Evolutionary conservation across 202 grass and related monocot genomes (phyloP), one percentile per base, ranked within the genome.

Genomic region (Zizania palustris): DNA sequence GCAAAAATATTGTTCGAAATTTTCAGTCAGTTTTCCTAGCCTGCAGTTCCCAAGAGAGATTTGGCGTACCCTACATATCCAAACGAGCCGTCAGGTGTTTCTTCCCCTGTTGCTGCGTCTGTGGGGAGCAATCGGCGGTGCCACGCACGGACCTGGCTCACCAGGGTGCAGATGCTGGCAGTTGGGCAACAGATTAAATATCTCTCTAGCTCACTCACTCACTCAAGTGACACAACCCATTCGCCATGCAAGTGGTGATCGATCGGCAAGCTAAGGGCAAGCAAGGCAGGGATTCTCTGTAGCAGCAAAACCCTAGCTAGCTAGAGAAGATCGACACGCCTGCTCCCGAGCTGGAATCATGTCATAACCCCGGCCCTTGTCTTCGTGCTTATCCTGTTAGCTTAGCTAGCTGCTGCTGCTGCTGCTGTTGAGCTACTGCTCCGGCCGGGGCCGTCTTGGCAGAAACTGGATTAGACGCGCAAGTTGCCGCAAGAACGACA

Each of bases 81-180:
- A 28, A 28, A 28, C 28, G 28, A 28, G 28, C 6, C 3, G 11
- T 68, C 76, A 82, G 78, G 50, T 77, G 67, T 9, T 28, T 82
- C 51, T 66, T 73, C 43, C 53, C 51, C 51, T 40, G 50, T 19
- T 87, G 85, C 39, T 87, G 74, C 68, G 68, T 61, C 57, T 4
- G 53, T 56, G 79, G 79, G 85, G 80, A 69, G 74, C 68, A 74
- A 51, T 34, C 64, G 72, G 65, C 16, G 60, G 84, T 65, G 63
- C 55, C 65, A 44, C 41, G 77, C 69, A 66, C 65, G 67, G 83
- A 45, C 67, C 43, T 48, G 69, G 6, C 70, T 37, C 71, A n/a
- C n/a, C n/a, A 81, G 71, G 22, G 45, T 38, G 77, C 77, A 41
- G 77, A 51, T 74, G 85, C 85, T 87, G 74, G 85, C 80, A 73